Evolutionary conservation across 768 basidiomycete genomes (phyloP).

Genomic region (Dictyophora rubrovolvata): DNA sequence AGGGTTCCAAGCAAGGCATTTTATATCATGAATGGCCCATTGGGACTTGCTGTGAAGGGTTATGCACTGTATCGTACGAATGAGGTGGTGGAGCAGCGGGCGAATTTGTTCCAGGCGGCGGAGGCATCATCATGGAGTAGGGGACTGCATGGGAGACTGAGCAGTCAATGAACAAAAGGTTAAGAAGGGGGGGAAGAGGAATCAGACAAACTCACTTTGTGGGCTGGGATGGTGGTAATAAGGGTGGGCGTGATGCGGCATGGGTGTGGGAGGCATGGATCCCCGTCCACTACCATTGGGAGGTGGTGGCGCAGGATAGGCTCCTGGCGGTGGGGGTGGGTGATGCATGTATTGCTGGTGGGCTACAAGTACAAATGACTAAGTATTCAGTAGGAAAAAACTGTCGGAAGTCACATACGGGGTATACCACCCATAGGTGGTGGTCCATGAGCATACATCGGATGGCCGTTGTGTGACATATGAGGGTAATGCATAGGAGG

Average conservation of each 20-base stretch:
- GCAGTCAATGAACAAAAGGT: slow-evolving; percentile 19
- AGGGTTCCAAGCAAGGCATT: not conserved
- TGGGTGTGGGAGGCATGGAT: slow-evolving; percentile 87
- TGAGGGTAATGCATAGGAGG: slow-evolving; percentile 79
- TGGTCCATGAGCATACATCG: slow-evolving; percentile 66
- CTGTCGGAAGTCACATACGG: slow-evolving; percentile 39
- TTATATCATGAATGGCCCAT: slow-evolving; percentile 41
- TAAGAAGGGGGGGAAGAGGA: slow-evolving; percentile 18
- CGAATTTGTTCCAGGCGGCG: slow-evolving; percentile 36
- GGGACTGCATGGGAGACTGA: slow-evolving; percentile 79
- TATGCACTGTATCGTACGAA: slow-evolving; percentile 45
- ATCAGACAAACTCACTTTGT: slow-evolving; percentile 44
- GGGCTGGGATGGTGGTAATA: slow-evolving; percentile 81
- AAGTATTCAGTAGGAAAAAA: slow-evolving; percentile 1
- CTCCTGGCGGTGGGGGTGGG: slow-evolving; percentile 53
- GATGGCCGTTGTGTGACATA: slow-evolving; percentile 69
- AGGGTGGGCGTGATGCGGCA: slow-evolving; percentile 76
- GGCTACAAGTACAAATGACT: slow-evolving; percentile 26
- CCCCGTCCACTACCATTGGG: slow-evolving; percentile 73
- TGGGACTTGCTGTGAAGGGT: slow-evolving; percentile 54
- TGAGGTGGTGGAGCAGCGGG: slow-evolving; percentile 52
- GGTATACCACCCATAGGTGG: slow-evolving; percentile 76
- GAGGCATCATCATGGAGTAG: slow-evolving; percentile 90
- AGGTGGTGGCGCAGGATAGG: slow-evolving; percentile 67
- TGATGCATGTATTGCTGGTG: slow-evolving; percentile 68